Conservation (phyloP, 441 rosid species). For the Erodium moschatum region DNA sequence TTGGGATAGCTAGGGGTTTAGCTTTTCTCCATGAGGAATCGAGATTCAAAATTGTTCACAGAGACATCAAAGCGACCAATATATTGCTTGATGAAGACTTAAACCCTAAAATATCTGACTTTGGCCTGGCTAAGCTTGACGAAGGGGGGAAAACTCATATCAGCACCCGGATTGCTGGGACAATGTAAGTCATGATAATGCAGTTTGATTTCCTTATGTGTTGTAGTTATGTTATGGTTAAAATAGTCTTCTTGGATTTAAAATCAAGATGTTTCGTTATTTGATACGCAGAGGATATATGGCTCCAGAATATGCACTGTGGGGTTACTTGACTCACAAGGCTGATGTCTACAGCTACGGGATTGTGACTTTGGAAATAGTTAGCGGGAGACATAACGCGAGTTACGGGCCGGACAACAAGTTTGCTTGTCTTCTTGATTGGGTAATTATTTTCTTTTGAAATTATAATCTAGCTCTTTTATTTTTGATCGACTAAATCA, state of each 20-base stretch:
- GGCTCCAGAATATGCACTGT: slow-evolving; percentile 69
- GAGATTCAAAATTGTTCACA: slow-evolving; percentile 51
- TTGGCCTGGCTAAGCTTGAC: slow-evolving; percentile 56
- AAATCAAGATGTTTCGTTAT: neutral
- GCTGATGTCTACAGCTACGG: slow-evolving; percentile 70
- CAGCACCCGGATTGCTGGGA: slow-evolving; percentile 60
- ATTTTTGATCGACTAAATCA: no score
- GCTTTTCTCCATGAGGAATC: slow-evolving; percentile 63
- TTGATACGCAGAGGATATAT: slow-evolving; percentile 52
- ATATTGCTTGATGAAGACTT: slow-evolving; percentile 43
- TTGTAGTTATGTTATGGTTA: neutral
- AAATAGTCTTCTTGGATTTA: neutral
- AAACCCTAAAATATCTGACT: slow-evolving; percentile 66
- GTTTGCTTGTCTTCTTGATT: slow-evolving; percentile 47
- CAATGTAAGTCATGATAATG: slow-evolving; percentile 33
- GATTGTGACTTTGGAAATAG: slow-evolving; percentile 46
- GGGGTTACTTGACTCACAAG: slow-evolving; percentile 55
- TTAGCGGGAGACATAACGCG: slow-evolving; percentile 44
- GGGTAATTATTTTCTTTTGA: slow-evolving; percentile 32
- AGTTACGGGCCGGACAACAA: slow-evolving; percentile 37
- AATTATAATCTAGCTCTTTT: neutral
- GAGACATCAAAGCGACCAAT: slow-evolving; percentile 65
- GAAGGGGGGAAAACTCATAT: slow-evolving; percentile 50
- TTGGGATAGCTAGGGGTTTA: slow-evolving; percentile 57
- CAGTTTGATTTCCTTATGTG: neutral